These are phyloP conservation scores for Dissophora globulifera DNA, from an alignment of 192 early-diverging fungal species.

Conservation along the genomic window DNA sequence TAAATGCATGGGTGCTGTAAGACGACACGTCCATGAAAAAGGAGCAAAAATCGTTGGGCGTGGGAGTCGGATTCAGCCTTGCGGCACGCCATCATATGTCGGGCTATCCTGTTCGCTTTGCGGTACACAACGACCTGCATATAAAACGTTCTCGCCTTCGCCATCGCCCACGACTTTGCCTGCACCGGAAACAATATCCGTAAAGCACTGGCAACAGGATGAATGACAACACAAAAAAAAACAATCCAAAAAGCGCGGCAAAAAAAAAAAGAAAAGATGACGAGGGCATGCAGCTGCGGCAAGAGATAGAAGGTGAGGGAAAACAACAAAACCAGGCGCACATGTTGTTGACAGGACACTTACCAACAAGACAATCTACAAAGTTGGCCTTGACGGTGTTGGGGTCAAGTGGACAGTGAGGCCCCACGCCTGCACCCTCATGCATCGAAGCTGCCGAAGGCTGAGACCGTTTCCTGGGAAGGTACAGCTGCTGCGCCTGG, in stretches of 20 bases:
- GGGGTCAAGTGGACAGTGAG: slow-evolving; percentile 20
- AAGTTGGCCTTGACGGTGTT: slow-evolving; percentile 39
- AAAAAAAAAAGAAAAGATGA: slow-evolving; percentile 4
- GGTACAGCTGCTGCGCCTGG: slow-evolving; percentile 31
- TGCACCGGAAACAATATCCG: too few relatives aligned
- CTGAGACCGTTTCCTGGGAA: slow-evolving; percentile 24
- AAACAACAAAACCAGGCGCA: neutral
- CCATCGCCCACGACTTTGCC: too few relatives aligned
- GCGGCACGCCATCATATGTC: too few relatives aligned
- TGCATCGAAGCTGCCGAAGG: slow-evolving; percentile 5
- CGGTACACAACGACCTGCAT: too few relatives aligned
- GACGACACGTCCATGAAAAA: too few relatives aligned
- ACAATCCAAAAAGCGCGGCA: slow-evolving; percentile 27
- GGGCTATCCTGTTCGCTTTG: too few relatives aligned
- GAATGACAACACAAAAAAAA: too few relatives aligned
- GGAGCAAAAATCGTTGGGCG: too few relatives aligned
- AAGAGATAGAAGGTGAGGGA: neutral
- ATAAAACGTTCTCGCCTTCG: too few relatives aligned
- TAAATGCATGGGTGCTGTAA: too few relatives aligned
- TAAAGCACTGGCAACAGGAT: too few relatives aligned
- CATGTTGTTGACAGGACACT: slow-evolving; percentile 8
- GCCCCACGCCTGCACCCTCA: neutral
- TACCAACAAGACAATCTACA: slow-evolving; percentile 51
- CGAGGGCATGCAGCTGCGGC: neutral
- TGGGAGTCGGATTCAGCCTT: too few relatives aligned